Evolutionary conservation across 2,329 filamentous ascomycete genomes (phyloP).

Genomic region (Aspergillus tanneri): DNA sequence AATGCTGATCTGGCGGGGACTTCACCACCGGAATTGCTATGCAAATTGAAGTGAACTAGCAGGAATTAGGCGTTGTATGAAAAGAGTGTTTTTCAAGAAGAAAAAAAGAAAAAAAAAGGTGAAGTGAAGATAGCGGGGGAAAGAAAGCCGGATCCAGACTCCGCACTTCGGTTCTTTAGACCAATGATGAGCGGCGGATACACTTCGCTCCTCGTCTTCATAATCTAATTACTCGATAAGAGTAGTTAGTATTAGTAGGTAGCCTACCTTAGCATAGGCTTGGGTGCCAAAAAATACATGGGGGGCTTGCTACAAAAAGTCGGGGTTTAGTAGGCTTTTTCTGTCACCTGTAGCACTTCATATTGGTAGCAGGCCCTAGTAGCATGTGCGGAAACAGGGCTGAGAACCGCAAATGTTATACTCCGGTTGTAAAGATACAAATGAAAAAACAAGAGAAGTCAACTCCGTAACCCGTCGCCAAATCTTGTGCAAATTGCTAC

Average conservation of each 20-base stretch:
- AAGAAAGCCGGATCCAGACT: conserved; percentile 2
- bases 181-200: no score
- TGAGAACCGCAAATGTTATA: background rate
- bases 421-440: background rate
- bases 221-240: no score
- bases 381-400: background rate
- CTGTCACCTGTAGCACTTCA: background rate
- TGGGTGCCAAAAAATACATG: no score
- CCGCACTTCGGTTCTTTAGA: background rate
- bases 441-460: conserved; percentile 1
- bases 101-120: conserved; percentile 8
- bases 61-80: background rate
- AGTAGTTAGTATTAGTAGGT: no score
- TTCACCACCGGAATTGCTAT: background rate
- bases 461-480: conserved; percentile 11
- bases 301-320: background rate
- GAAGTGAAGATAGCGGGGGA: background rate
- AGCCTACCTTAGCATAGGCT: no score
- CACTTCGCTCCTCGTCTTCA: no score
- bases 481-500: conserved; percentile 9
- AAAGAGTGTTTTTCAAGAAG: background rate
- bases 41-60: background rate
- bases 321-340: background rate
- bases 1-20: no score
- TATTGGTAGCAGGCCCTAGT: background rate